These are phyloP conservation scores for Gossypium davidsonii DNA, from an alignment of 441 rosid genomes.

Conservation along the genomic window DNA sequence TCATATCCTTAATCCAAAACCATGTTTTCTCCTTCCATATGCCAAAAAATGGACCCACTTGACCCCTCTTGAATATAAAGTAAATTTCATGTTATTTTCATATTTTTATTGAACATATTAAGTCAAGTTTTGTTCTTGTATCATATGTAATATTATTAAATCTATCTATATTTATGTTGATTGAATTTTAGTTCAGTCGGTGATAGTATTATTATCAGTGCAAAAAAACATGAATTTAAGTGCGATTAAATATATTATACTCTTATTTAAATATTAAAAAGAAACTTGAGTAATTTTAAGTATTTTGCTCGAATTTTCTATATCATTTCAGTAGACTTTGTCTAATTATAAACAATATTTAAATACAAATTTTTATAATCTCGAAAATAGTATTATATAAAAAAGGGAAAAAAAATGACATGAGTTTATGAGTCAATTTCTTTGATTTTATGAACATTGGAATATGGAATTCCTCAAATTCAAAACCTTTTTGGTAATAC, in stretches of 20 bases:
- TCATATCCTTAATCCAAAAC: conserved; percentile 19
- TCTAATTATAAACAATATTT: neutral
- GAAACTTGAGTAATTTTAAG: accelerated
- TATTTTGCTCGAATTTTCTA: neutral
- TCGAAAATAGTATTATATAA: too few relatives aligned
- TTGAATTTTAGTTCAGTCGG: too few relatives aligned
- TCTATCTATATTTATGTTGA: neutral
- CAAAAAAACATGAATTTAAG: accelerated
- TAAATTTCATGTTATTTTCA: too few relatives aligned
- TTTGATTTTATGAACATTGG: conserved; percentile 12
- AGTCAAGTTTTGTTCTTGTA: neutral
- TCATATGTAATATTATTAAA: neutral
- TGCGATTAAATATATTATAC: accelerated
- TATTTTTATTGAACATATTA: neutral
- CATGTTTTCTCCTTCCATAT: neutral
- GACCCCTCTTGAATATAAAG: neutral
- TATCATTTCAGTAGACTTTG: neutral
- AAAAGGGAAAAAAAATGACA: neutral
- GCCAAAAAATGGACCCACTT: neutral
- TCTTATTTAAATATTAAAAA: too few relatives aligned
- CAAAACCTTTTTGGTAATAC: conserved; percentile 8
- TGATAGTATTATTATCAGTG: accelerated
- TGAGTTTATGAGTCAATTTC: neutral
- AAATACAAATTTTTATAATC: neutral
- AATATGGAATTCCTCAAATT: conserved; percentile 8